Evolutionary conservation across 805 yeast genomes (phyloP).

Genomic region (Pichia cabralensis): DNA sequence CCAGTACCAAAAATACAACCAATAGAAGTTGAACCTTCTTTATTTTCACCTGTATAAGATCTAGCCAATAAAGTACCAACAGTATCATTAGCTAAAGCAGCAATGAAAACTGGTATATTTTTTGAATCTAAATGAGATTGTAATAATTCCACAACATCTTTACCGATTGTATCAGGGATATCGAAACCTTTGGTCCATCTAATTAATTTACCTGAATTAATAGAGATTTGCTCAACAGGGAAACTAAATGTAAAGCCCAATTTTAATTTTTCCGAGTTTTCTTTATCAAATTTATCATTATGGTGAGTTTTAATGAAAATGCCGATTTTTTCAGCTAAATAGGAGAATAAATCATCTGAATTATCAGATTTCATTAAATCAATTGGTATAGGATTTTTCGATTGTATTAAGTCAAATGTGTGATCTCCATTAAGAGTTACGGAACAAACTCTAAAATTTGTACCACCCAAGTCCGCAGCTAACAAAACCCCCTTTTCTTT

Average conservation of each 20-base stretch:
- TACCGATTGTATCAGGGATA: constrained; percentile 73
- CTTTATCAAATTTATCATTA: constrained; percentile 19
- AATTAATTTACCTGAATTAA: constrained; percentile 68
- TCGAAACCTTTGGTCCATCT: constrained; percentile 97
- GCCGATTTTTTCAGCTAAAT: constrained; percentile 61
- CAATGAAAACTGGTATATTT: constrained; percentile 57
- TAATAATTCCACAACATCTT: constrained; percentile 66
- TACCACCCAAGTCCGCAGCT: constrained; percentile 95
- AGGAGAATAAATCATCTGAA: constrained; percentile 58
- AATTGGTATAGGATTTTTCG: constrained; percentile 69
- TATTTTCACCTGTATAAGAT: constrained; percentile 60
- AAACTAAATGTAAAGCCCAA: constrained; percentile 92
- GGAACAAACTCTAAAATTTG: constrained; percentile 91
- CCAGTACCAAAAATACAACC: constrained; percentile 97
- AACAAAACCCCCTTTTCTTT: constrained; percentile 70
- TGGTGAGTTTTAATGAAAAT: constrained; percentile 63
- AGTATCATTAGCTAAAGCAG: constrained; percentile 91
- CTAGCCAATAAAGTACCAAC: constrained; percentile 89
- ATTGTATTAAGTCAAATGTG: constrained; percentile 67
- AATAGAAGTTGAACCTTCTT: constrained; percentile 65
- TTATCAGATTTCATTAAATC: constrained; percentile 64
- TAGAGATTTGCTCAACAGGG: constrained; percentile 80
- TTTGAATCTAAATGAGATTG: constrained; percentile 58
- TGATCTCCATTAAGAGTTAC: constrained; percentile 68
- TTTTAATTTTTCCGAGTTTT: constrained; percentile 32